Evolutionary conservation across 78 protist species (phyloP).

Genomic region (Dictyostelium intermedium): DNA sequence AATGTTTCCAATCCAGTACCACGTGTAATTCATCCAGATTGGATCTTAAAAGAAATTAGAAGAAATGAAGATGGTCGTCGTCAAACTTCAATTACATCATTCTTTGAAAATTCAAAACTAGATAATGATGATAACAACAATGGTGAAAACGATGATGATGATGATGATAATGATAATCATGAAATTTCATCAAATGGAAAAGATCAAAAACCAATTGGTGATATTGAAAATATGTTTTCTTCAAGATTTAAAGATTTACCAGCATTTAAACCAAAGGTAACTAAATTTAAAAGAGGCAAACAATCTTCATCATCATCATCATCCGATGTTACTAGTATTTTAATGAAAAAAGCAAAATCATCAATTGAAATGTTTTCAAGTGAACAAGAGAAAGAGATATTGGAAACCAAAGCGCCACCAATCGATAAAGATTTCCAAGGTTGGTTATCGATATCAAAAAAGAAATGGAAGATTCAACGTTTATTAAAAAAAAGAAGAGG

Average conservation of each 20-base stretch:
- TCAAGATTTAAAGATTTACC: constrained; percentile 5
- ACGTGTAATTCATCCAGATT: constrained; percentile 97
- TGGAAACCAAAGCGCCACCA: background rate
- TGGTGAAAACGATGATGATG: background rate
- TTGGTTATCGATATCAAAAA: constrained; percentile 35
- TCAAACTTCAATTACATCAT: constrained; percentile 42
- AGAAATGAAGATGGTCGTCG: constrained; percentile 13
- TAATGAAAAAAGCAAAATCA: background rate
- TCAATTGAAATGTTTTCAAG: background rate
- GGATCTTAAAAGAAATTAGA: constrained; percentile 89
- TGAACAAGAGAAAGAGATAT: background rate
- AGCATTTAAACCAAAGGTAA: background rate
- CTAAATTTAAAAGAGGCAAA: constrained; percentile 7
- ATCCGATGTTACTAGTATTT: background rate
- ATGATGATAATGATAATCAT: background rate
- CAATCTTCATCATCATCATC: background rate
- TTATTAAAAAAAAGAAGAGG: background rate
- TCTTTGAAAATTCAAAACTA: constrained; percentile 20
- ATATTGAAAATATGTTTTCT: constrained; percentile 49
- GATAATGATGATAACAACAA: background rate
- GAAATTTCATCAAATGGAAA: background rate
- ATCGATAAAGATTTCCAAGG: constrained; percentile 23
- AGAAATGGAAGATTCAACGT: constrained; percentile 25
- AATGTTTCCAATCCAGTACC: constrained; percentile 95
- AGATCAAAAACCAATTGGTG: background rate